Conservation (phyloP, 352 stramenopile genomes). For the Pythium rishiriense region DNA sequence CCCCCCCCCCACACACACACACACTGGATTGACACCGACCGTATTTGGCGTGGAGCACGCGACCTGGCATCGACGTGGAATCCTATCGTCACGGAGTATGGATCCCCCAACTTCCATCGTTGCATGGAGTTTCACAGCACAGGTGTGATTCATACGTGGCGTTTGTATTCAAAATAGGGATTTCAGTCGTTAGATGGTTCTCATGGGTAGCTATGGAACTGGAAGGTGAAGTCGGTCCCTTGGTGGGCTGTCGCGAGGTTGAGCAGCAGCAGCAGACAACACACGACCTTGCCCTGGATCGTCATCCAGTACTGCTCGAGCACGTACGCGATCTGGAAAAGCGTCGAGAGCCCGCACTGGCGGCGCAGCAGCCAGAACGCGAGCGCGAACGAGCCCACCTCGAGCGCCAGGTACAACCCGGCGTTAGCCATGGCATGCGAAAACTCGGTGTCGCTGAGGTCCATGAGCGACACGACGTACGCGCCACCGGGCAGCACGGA, state of each 20-base stretch:
- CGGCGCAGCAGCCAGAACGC: constrained; percentile 11
- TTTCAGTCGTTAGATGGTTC: not conserved
- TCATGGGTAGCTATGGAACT: constrained; percentile 4
- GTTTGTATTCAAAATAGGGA: too few species aligned
- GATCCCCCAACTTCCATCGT: too few species aligned
- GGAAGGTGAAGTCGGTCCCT: constrained; percentile 15
- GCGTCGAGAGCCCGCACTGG: constrained; percentile 14
- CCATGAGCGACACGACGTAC: constrained; percentile 5
- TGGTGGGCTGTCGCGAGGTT: constrained; percentile 19
- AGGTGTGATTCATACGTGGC: too few species aligned
- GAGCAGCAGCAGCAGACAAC: constrained; percentile 9
- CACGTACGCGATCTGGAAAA: constrained; percentile 22
- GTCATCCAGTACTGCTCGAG: constrained; percentile 18
- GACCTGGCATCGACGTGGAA: too few species aligned
- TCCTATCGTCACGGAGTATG: too few species aligned
- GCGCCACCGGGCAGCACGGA: constrained; percentile 1
- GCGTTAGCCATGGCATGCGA: not conserved
- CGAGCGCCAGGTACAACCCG: not conserved
- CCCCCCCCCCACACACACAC: too few species aligned
- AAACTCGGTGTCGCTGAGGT: not conserved
- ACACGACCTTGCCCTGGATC: constrained; percentile 22
- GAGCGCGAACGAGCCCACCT: constrained; percentile 6
- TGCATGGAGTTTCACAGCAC: too few species aligned
- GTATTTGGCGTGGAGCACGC: too few species aligned
- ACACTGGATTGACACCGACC: too few species aligned